These are phyloP conservation scores for Hirsutella thompsonii DNA, from an alignment of 2,329 filamentous ascomycete species.

Conservation along the genomic window DNA sequence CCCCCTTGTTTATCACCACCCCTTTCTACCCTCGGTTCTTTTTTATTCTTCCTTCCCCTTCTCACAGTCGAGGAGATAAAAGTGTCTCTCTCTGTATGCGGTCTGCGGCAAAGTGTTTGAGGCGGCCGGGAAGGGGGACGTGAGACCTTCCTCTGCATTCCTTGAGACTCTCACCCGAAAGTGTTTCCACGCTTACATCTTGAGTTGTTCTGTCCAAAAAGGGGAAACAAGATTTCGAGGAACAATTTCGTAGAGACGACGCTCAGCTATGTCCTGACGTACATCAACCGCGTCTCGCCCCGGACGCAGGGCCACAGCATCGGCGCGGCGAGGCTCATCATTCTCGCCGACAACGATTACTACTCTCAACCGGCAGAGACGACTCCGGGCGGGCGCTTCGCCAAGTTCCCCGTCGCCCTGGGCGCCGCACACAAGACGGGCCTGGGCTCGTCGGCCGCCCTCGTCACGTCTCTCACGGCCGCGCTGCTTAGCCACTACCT, in stretches of 20 bases:
- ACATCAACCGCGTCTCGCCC: constrained; percentile 41
- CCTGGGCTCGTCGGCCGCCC: constrained; percentile 83
- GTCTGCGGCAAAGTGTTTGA: background rate
- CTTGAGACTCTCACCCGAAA: no score
- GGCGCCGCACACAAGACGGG: constrained; percentile 85
- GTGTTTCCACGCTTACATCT: no score
- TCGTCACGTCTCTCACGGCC: constrained; percentile 78
- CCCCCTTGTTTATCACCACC: no score
- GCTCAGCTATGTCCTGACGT: constrained; percentile 75
- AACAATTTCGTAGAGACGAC: constrained; percentile 93
- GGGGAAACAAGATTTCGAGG: constrained; percentile 28
- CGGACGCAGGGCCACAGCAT: constrained; percentile 35
- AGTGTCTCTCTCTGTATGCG: background rate
- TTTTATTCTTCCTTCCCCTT: background rate
- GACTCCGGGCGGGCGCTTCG: constrained; percentile 43
- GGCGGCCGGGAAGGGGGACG: no score
- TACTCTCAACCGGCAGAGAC: constrained; percentile 53
- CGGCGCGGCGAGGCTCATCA: constrained; percentile 61
- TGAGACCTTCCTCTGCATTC: no score
- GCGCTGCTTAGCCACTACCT: constrained; percentile 68
- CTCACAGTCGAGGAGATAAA: no score
- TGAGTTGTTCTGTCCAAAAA: no score
- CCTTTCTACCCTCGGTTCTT: background rate
- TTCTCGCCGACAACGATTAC: constrained; percentile 93
- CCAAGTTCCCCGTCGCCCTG: constrained; percentile 64